Evolutionary conservation across 164 flowering plant genomes (phyloP).

Genomic region (Chimonanthus salicifolius): DNA sequence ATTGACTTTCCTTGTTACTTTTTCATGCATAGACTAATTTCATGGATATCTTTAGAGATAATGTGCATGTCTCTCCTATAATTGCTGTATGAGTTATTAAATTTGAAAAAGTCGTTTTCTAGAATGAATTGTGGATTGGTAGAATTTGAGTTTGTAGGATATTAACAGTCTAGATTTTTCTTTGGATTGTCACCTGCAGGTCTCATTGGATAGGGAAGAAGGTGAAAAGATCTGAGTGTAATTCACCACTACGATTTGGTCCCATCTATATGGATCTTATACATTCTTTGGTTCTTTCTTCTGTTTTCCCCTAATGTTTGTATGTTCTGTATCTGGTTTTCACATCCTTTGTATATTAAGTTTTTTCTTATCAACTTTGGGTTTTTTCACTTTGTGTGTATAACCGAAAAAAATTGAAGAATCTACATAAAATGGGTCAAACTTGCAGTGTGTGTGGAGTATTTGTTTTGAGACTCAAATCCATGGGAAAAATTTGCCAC

Average conservation of each 20-base stretch:
- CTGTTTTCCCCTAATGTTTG: no score
- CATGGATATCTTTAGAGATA: not conserved
- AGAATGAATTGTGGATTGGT: no score
- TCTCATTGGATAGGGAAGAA: slow-evolving; percentile 30
- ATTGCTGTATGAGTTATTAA: no score
- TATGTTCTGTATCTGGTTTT: no score
- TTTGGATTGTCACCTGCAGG: slow-evolving; percentile 22
- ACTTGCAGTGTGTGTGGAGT: not conserved
- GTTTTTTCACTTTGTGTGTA: no score
- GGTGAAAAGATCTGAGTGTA: slow-evolving; percentile 7
- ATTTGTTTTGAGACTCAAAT: no score
- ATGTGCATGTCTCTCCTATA: not conserved
- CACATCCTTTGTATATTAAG: no score
- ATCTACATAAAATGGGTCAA: not conserved
- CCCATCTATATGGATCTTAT: not conserved
- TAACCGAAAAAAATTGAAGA: not conserved
- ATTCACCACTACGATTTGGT: not conserved
- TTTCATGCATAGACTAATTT: not conserved
- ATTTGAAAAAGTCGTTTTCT: no score
- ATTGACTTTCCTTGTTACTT: not conserved
- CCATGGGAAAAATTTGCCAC: no score
- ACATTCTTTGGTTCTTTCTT: not conserved
- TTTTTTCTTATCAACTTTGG: no score
- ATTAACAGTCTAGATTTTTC: no score
- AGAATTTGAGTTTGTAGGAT: not conserved